Evolutionary conservation across 1,139 yeast species (phyloP), one percentile per base, ranked within the genome.

Genomic region (Sugiyamaella xylanicola): DNA sequence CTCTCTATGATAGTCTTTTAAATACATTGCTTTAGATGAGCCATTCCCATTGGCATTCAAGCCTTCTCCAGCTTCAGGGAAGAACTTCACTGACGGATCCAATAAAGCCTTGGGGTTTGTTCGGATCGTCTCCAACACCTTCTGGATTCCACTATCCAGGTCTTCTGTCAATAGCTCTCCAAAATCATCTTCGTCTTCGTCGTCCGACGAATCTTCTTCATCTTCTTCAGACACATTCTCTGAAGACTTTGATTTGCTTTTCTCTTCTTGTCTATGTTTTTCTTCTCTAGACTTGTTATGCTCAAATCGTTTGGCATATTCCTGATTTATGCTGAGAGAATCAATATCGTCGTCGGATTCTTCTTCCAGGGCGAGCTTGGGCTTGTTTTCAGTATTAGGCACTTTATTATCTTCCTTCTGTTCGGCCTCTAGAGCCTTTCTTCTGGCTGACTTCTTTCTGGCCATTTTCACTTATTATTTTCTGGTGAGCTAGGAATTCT

Each of bases 1-100:
- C 82, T 84, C 82, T 69, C 99, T 79, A 68, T 93, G 98, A 68
- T 92, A 93, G 69, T 95, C 99, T 66, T 91, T 90, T 70, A 95
- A 80, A 67, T 85, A 90, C 61, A 93, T 77, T 3, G 98, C 97
- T 70, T 90, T 90, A 51, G 77, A 76, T 51, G 56, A 54, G 19
- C 43, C 42, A 16, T 51, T 56, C 1, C 57, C 58, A 57, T 16
- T 50, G 22, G 21, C 25, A 20, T 9, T 21, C 54, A 64, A 61
- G 60, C 51, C 59, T 8, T 57, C 58, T 1, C 61, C 72, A 11
- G 74, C 76, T 25, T 85, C 87, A 11, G 83, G 84, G 69, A 88
- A 93, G 67, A 92, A 93, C 65, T 79, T 82, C 4, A 80, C 82
- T 17, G 79, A 75, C 17, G 85, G 84, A 68, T 93, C 86, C 61